These are phyloP conservation scores for Zymoseptoria crescenta DNA, from an alignment of 2,329 filamentous ascomycete genomes.

Conservation along the genomic window DNA sequence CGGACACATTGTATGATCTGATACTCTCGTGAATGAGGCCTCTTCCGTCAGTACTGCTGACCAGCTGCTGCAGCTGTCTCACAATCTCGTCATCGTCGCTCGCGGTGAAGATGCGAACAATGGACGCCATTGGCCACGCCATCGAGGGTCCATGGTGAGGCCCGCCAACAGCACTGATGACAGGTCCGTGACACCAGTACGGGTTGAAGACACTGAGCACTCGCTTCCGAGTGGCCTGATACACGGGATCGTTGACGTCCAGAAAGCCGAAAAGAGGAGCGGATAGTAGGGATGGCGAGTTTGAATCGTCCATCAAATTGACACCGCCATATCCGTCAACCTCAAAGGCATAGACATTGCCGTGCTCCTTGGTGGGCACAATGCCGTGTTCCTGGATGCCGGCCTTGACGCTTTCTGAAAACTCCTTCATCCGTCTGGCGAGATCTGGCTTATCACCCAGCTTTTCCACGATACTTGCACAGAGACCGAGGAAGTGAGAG, in stretches of 20 bases:
- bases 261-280: conserved; percentile 11
- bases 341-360: conserved; percentile 39
- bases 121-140: conserved; percentile 37
- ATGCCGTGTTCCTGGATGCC: conserved; percentile 29
- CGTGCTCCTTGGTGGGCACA: conserved; percentile 29
- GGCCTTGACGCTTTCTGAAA: conserved; percentile 4
- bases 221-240: conserved; percentile 37
- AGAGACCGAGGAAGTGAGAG: conserved; percentile 50
- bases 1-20: conserved; percentile 35
- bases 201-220: conserved; percentile 37
- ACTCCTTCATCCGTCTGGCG: conserved; percentile 7
- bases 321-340: conserved; percentile 36
- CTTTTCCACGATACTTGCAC: conserved; percentile 36
- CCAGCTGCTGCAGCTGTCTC: conserved; percentile 34
- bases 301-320: conserved; percentile 63
- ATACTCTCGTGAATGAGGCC: conserved; percentile 45
- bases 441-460: conserved; percentile 18
- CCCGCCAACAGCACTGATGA: conserved; percentile 40
- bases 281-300: conserved; percentile 56
- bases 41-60: conserved; percentile 38
- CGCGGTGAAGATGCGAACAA: conserved; percentile 41
- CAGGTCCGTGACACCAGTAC: conserved; percentile 42
- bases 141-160: conserved; percentile 38
- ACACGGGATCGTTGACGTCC: conserved; percentile 29
- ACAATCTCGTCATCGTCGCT: conserved; percentile 38